Evolutionary conservation across 768 basidiomycete genomes (phyloP).

Genomic region (Serendipita sp.): DNA sequence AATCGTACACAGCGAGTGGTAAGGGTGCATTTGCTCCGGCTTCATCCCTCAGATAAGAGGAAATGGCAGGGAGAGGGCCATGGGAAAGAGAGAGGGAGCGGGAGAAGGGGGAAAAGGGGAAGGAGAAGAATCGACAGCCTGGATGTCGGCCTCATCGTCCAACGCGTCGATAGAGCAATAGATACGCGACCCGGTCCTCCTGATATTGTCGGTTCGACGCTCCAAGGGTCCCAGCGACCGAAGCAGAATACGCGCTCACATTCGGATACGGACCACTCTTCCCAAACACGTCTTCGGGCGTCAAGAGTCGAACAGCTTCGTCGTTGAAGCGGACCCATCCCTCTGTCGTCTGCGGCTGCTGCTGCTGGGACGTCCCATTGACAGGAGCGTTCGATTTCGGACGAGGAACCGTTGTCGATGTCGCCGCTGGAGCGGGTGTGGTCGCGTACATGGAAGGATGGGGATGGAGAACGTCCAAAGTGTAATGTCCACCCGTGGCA

Average conservation of each 20-base stretch:
- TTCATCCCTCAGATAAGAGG: too few species aligned
- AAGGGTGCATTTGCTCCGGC: too few species aligned
- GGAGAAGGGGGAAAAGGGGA: too few species aligned
- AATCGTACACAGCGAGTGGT: too few species aligned
- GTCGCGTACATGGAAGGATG: slow-evolving; percentile 22
- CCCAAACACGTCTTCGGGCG: slow-evolving; percentile 55
- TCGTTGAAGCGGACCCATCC: slow-evolving; percentile 93
- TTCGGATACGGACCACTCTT: not conserved
- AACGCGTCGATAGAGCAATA: slow-evolving; percentile 69
- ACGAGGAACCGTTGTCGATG: not conserved
- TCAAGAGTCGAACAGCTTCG: slow-evolving; percentile 65
- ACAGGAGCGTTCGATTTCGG: not conserved
- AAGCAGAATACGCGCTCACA: too few species aligned
- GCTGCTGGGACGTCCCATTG: too few species aligned
- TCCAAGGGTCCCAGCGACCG: slow-evolving; percentile 14
- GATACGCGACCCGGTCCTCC: slow-evolving; percentile 64
- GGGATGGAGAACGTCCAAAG: slow-evolving; percentile 73
- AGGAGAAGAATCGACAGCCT: too few species aligned
- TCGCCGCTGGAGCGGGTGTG: too few species aligned
- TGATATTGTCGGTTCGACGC: slow-evolving; percentile 20
- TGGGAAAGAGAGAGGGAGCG: too few species aligned
- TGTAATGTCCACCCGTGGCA: slow-evolving; percentile 90
- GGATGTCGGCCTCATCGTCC: not conserved
- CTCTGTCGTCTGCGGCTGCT: slow-evolving; percentile 20
- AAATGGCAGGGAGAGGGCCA: too few species aligned